Evolutionary conservation across 2,329 filamentous ascomycete genomes (phyloP), one percentile per base, ranked within the genome.

Genomic region (Phaeosphaeria sp.): DNA sequence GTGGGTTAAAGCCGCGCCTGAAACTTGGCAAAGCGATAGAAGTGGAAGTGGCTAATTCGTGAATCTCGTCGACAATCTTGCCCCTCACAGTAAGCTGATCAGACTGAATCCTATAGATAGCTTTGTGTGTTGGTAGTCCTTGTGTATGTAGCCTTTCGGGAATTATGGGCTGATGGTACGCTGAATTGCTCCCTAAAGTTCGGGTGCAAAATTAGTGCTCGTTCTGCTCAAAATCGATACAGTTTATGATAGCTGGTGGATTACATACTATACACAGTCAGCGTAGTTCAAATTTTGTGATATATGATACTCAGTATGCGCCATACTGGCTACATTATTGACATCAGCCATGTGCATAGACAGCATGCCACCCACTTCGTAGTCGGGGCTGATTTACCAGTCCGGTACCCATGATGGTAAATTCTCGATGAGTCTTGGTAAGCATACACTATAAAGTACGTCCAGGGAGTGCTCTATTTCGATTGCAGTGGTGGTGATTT

Each of bases 21-120:
- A 48, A 48, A 48, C 18, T 48, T 9, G 46, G 17, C 46, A 49
- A 36, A 13, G 46, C 25, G 20, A 49, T 49, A 7, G 46, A 49
- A 17, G 46, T 49, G 20, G 46, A 49, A 13, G 15, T 18, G 36
- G 46, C 27, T 8, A 49, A 25, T 49, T 49, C 46, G 24, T 36
- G 13, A 20, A 49, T 33, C 18, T 49, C 46, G 15, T 49, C 46
- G 13, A 49, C 25, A 17, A 49, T 20, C 7, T 30, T 6, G 9
- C 25, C 46, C 5, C 4, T 33, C 6, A 49, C 25, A 9, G 46
- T 20, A 20, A 18, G 7, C 36, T 6, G 17, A 20, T n/a, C 1
- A 2, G 6, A 8, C 9, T 49, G n/a, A 36, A 36, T 36, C 30
- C 15, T 13, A 36, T 36, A 49, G 18, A 17, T 11, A 20, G 7